Percentiles rank a stretch among this genome's conserved stretches.
Conservation (phyloP, 1,139 yeast genomes). For the Sugiyamaella pinicola region DNA sequence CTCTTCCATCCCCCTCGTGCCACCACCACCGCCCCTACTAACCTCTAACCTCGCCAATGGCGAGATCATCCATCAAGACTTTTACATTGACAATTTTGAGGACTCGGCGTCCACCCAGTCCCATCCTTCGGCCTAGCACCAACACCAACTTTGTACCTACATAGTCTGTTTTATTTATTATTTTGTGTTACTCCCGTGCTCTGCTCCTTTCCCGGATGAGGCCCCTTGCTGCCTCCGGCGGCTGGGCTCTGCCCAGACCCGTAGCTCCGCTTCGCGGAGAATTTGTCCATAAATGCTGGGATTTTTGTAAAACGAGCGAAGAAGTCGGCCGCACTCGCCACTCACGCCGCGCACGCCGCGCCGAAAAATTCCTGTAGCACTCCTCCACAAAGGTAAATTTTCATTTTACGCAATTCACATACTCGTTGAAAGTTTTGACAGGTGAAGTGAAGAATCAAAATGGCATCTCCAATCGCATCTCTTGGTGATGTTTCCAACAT, state of each 20-base stretch:
- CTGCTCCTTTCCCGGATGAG: neutral
- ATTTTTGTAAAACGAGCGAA: neutral
- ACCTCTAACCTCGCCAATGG: constrained; percentile 1
- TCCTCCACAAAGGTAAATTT: constrained; percentile 7
- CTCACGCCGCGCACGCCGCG: constrained; percentile 4
- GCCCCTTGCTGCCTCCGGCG: constrained; percentile 14
- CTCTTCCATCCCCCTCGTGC: neutral
- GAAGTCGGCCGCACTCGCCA: neutral
- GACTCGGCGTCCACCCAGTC: constrained; percentile 1
- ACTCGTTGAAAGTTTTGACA: neutral
- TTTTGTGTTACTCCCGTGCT: neutral
- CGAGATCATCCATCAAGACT: constrained; percentile 10
- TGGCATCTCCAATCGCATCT: constrained; percentile 20
- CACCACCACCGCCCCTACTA: neutral
- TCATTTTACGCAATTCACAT: constrained; percentile 5
- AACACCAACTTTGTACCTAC: neutral
- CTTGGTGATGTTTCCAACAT: constrained; percentile 22
- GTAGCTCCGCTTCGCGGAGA: neutral
- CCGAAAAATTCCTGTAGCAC: neutral
- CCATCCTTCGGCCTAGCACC: neutral
- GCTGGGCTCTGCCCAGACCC: constrained; percentile 11
- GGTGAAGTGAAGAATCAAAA: neutral
- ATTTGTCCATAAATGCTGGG: neutral
- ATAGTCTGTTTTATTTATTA: neutral
- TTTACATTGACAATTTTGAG: constrained; percentile 5